Evolutionary conservation across 805 yeast genomes (phyloP).

Genomic region (Yarrowia yakushimensis): DNA sequence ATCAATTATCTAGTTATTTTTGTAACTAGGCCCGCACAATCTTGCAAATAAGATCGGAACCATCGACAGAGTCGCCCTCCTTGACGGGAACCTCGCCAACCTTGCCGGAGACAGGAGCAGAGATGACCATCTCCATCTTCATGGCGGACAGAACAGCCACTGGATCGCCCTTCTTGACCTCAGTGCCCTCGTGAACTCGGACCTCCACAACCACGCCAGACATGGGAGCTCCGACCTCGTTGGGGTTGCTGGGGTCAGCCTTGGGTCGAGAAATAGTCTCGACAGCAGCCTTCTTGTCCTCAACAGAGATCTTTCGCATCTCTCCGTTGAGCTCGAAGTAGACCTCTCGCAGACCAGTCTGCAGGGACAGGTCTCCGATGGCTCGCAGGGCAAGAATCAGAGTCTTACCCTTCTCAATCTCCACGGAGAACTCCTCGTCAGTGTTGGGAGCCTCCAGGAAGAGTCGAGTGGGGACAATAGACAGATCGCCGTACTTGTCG

Average conservation of each 20-base stretch:
- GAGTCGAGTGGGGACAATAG: constrained; percentile 88
- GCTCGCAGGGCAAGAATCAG: constrained; percentile 90
- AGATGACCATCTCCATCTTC: constrained; percentile 99
- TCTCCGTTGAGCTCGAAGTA: constrained; percentile 98
- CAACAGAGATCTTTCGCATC: constrained; percentile 89
- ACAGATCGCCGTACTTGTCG: constrained; percentile 84
- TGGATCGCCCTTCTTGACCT: constrained; percentile 95
- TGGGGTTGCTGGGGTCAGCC: constrained; percentile 82
- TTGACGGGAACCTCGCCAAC: constrained; percentile 71
- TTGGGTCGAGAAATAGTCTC: constrained; percentile 84
- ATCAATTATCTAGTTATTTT: constrained; percentile 7
- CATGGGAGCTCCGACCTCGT: constrained; percentile 98
- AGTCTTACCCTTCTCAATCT: constrained; percentile 91
- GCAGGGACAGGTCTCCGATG: constrained; percentile 77
- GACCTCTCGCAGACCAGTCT: constrained; percentile 91
- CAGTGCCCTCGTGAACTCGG: constrained; percentile 80
- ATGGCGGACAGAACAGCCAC: constrained; percentile 91
- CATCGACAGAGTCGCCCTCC: constrained; percentile 95
- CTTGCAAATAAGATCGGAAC: constrained; percentile 77
- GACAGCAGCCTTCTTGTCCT: constrained; percentile 80
- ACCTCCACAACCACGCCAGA: constrained; percentile 97
- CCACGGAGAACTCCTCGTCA: constrained; percentile 84
- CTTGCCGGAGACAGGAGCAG: constrained; percentile 85
- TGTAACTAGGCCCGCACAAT: constrained; percentile 40
- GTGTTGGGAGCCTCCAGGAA: constrained; percentile 84